A percentile compares a stretch with the other conserved stretches of the same genome.
Evolutionary conservation across 345 rosid genomes (phyloP).

Genomic region (Salix koriyanagi): DNA sequence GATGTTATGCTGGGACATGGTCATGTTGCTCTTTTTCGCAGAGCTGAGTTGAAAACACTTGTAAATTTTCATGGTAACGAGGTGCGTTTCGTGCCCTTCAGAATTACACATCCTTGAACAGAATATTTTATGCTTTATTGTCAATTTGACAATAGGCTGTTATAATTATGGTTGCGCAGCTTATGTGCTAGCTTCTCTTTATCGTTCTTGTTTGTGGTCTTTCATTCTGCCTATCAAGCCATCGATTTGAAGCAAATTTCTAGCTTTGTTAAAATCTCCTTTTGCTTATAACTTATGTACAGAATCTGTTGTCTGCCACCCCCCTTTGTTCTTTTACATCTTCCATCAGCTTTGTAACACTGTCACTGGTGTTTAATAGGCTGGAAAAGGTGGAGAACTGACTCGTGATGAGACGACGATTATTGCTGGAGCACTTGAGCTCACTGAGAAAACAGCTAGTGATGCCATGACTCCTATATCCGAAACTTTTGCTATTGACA

Average conservation of each 20-base stretch:
- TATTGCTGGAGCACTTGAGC: conserved; percentile 98
- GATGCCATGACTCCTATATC: conserved; percentile 89
- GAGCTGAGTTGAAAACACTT: conserved; percentile 99
- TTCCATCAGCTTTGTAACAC: background rate
- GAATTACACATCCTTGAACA: background rate
- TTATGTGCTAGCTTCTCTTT: background rate
- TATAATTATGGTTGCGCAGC: background rate
- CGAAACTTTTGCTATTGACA: conserved; percentile 78
- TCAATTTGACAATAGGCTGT: background rate
- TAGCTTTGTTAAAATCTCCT: background rate
- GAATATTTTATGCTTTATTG: background rate
- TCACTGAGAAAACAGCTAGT: conserved; percentile 71
- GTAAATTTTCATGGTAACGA: conserved; percentile 91
- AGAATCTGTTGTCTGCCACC: background rate
- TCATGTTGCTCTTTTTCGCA: conserved; percentile 86
- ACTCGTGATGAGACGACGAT: conserved; percentile 98
- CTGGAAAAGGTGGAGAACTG: conserved; percentile 97
- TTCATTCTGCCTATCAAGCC: background rate
- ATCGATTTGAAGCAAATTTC: background rate
- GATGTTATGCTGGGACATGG: conserved; percentile 84
- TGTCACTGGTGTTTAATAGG: conserved; percentile 37
- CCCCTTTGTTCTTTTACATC: too few relatives aligned
- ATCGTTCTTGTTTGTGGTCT: background rate
- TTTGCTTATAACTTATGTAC: background rate
- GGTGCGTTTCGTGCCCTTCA: conserved; percentile 38